A percentile compares a stretch with the other conserved stretches of the same genome.
Evolutionary conservation across 805 yeast genomes (phyloP).

Genomic region (Schwanniomyces occidentalis): DNA sequence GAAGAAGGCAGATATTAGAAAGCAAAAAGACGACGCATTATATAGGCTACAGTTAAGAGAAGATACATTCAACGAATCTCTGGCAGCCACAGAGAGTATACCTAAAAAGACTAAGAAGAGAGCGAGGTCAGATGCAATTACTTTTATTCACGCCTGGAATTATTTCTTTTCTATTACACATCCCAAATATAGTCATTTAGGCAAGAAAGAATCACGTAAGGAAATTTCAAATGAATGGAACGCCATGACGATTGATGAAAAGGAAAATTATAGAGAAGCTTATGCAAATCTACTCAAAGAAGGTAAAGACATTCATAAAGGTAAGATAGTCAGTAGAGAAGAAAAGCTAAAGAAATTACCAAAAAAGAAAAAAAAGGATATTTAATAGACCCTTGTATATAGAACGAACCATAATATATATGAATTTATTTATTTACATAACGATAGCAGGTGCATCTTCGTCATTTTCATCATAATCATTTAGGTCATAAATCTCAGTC

Average conservation of each 20-base stretch:
- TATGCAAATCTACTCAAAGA: conserved; percentile 23
- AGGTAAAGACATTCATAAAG: conserved; percentile 31
- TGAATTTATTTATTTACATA: neutral
- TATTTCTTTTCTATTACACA: conserved; percentile 24
- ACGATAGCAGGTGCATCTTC: conserved; percentile 30
- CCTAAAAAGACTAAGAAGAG: conserved; percentile 8
- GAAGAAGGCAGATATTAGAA: conserved; percentile 7
- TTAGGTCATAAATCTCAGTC: conserved; percentile 25
- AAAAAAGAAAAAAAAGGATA: conserved; percentile 4
- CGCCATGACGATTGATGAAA: conserved; percentile 22
- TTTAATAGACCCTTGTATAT: neutral
- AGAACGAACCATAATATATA: neutral
- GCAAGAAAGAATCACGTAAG: conserved; percentile 10
- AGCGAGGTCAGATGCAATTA: conserved; percentile 16
- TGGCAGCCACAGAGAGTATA: conserved; percentile 3
- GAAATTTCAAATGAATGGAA: conserved; percentile 24
- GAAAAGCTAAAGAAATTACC: conserved; percentile 17
- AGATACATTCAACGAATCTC: conserved; percentile 11
- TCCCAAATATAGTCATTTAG: conserved; percentile 10
- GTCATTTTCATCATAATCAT: conserved; percentile 21
- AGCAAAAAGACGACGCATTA: conserved; percentile 17
- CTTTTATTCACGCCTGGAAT: conserved; percentile 38
- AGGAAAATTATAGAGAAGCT: conserved; percentile 27
- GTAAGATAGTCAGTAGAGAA: conserved; percentile 27
- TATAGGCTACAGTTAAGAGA: conserved; percentile 23